phyloP scores from a whole-genome alignment of 176 grass and related monocot species.

The Triticum timopheevii region DNA sequence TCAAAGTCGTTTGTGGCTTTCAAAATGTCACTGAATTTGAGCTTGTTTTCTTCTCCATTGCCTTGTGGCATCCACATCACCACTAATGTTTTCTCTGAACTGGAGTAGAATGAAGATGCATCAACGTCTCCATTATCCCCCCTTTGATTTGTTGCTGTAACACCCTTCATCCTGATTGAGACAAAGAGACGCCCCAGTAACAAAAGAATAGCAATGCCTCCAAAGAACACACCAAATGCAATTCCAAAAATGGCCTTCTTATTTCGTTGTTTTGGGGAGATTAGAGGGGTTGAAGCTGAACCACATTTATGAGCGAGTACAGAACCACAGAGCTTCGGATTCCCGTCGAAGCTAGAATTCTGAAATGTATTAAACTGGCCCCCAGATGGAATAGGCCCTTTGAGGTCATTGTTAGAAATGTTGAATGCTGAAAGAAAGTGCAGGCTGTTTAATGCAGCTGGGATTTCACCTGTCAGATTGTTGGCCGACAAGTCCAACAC shows the following conservation, averaged over 20 bases:
- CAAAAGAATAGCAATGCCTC: background rate
- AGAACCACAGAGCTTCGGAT: constrained; percentile 18
- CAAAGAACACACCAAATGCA: constrained; percentile 19
- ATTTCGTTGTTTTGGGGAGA: background rate
- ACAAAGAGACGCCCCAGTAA: background rate
- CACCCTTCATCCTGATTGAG: background rate
- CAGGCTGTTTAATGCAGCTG: background rate
- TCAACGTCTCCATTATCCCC: background rate
- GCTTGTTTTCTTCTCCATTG: background rate
- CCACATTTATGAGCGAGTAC: background rate
- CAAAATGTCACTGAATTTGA: constrained; percentile 38
- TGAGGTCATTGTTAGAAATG: constrained; percentile 26
- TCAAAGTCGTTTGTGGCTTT: constrained; percentile 46
- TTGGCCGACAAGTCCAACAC: constrained; percentile 5
- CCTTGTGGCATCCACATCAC: background rate
- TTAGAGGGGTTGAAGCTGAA: background rate
- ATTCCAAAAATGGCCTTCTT: background rate
- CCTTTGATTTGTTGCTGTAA: background rate
- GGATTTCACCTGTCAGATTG: constrained; percentile 10
- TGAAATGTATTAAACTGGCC: constrained; percentile 21
- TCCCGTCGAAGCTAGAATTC: constrained; percentile 8
- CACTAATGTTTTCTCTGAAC: background rate
- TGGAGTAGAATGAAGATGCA: background rate
- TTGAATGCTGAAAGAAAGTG: constrained; percentile 25
- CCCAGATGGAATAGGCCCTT: constrained; percentile 27